phyloP scores from a whole-genome alignment of 164 flowering plant genomes.

The Nymphaea colorata region DNA sequence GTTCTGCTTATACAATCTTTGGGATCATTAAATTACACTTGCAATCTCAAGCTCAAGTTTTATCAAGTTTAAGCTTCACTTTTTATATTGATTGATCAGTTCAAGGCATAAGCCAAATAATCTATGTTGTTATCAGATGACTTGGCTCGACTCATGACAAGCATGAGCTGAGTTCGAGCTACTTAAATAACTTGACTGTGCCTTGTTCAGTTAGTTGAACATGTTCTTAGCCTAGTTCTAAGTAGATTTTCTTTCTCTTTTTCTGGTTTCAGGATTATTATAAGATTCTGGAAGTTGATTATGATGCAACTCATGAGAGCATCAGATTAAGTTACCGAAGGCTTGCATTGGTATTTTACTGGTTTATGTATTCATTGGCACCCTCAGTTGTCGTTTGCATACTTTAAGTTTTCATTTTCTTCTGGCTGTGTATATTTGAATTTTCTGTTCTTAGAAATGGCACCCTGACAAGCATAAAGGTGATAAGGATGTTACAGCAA shows the following conservation, averaged over 20 bases:
- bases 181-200: too few relatives aligned
- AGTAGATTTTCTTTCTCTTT: neutral
- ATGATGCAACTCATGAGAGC: slow-evolving; percentile 76
- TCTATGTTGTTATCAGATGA: too few relatives aligned
- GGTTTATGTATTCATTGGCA: neutral
- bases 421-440: slow-evolving; percentile 3
- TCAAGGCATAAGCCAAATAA: too few relatives aligned
- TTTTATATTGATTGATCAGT: too few relatives aligned
- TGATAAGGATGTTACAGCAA: slow-evolving; percentile 48
- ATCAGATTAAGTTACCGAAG: slow-evolving; percentile 58
- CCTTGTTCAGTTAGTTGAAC: too few relatives aligned
- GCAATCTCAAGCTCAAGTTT: too few relatives aligned
- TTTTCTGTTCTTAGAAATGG: slow-evolving; percentile 49
- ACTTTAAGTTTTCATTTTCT: neutral
- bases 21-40: too few relatives aligned
- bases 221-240: too few relatives aligned
- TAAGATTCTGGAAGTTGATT: slow-evolving; percentile 75
- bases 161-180: too few relatives aligned
- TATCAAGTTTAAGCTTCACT: too few relatives aligned
- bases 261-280: slow-evolving; percentile 47
- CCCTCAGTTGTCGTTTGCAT: neutral
- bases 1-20: too few relatives aligned
- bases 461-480: slow-evolving; percentile 89
- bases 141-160: too few relatives aligned
- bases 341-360: slow-evolving; percentile 62